Evolutionary conservation across 1,284 basidiomycete genomes (phyloP), one percentile per base, ranked within the genome.

Genomic region (Ustilago bromivora): DNA sequence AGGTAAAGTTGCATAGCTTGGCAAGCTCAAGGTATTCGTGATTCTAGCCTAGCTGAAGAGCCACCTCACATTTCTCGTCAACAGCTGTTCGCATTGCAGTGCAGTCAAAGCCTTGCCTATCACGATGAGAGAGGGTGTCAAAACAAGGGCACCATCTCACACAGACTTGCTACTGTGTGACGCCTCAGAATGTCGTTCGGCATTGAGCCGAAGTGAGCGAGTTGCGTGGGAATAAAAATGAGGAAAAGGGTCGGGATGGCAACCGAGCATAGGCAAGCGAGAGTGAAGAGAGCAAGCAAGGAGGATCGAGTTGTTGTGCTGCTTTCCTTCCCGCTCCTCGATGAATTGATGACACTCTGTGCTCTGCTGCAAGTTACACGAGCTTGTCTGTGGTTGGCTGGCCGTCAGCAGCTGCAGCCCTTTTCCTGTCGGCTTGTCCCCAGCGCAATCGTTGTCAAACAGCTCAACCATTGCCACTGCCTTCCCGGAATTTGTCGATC

Each of bases 1-100:
- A 51, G 28, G 43, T 36, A 10, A 28, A 13, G 11, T 17, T 57
- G 41, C 56, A 32, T 23, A n/a, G 28, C 15, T 36, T 56, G 54
- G 35, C 23, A 19, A 17, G 4, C 12, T 41, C 38, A 19, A 5
- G 38, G 4, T 41, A 36, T 23, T 28, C 2, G 19, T 35, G 34
- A 10, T 23, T 55, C 19, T 34, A n/a, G 19, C 35, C 53, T 38
- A 17, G 34, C 19, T 55, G 53, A 55, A 55, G 34, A 23, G 53
- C 34, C 53, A 40, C 35, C 13, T 55, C 35, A 55, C 35, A 55
- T 69, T 62, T 63, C 56, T 68, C 55, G 47, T 55, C 34, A 36
- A n/a, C 13, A 7, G 17, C 34, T n/a, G 49, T 12, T 52, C 51
- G 51, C 31, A 34, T 52, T 52, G 31, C 51, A 15, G 11, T 52